A percentile compares a stretch with the other conserved stretches of the same genome.
These are phyloP conservation scores for Boletus bicolor DNA, from an alignment of 768 basidiomycete genomes.

Conservation along the genomic window DNA sequence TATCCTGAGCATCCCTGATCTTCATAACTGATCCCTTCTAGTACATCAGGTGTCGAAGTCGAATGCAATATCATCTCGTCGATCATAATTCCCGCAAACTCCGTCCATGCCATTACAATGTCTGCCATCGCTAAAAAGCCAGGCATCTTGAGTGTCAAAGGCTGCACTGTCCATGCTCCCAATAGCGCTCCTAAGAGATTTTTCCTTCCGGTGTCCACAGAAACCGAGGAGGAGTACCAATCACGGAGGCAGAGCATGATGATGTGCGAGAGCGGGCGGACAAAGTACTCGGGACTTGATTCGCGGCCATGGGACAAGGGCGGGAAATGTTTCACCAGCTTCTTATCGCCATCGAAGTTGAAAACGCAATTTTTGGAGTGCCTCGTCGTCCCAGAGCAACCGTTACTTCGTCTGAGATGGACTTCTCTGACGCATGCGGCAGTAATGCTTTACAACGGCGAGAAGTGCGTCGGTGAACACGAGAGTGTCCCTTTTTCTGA, in stretches of 20 bases:
- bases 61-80: slow-evolving; percentile 56
- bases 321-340: slow-evolving; percentile 38
- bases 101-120: slow-evolving; percentile 70
- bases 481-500: background rate
- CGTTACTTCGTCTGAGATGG: slow-evolving; percentile 79
- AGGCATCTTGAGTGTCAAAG: slow-evolving; percentile 70
- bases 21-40: slow-evolving; percentile 32
- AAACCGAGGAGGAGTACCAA: slow-evolving; percentile 64
- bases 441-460: slow-evolving; percentile 93
- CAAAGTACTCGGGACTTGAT: slow-evolving; percentile 73
- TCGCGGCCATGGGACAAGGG: slow-evolving; percentile 59
- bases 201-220: slow-evolving; percentile 67
- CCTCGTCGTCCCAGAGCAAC: slow-evolving; percentile 82
- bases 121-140: slow-evolving; percentile 60
- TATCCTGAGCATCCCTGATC: background rate
- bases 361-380: slow-evolving; percentile 67
- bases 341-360: slow-evolving; percentile 25
- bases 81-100: slow-evolving; percentile 68
- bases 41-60: slow-evolving; percentile 79
- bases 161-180: slow-evolving; percentile 73
- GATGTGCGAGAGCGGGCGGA: slow-evolving; percentile 63
- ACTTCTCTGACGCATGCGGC: slow-evolving; percentile 92
- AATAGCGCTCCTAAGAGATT: slow-evolving; percentile 73
- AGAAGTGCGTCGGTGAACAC: slow-evolving; percentile 54
- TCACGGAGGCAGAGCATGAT: slow-evolving; percentile 56